Evolutionary conservation across 2,329 filamentous ascomycete genomes (phyloP), one percentile per base, ranked within the genome.

Genomic region (Tolypocladium endophyticum): DNA sequence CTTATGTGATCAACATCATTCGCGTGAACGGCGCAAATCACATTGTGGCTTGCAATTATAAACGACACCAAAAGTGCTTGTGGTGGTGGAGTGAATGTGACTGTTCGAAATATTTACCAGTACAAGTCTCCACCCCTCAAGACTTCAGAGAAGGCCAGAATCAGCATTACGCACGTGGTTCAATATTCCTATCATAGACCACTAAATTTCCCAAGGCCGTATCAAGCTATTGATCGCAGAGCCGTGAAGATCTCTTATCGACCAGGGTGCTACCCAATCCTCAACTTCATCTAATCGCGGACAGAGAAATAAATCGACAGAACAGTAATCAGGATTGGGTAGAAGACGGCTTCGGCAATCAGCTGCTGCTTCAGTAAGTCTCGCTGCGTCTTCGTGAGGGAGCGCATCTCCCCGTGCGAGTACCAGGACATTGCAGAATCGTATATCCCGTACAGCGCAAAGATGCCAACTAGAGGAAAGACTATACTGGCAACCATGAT

Each of bases 401-500:
- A 66, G 28, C 71, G 68, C 33, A 76, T 72, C 64, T 80, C 74
- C 7, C 81, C 80, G 2, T 72, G 68, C 0, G 79, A 81, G 58
- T 74, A 76, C 79, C 79, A 83, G 8, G 74, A 74, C 35, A 83
- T 72, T 0, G 74, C 74, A 0, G 71, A 69, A 62, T 80, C 74
- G 54, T 82, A 77, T 16, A 69, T 72, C 14, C 79, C 78, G 12
- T 66, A 70, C 33, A 80, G 71, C 1, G 77, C 76, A 9, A 81
- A 64, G 0, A 79, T 60, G 0, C 78, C 75, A 12, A 79, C 67
- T 55, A 82, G 77, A 0, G 81, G 81, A n/a, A 83, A 72, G 8
- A 70, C 47, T 1, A 77, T 58, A 23, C 75, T 76, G 50, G 79
- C 55, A 0, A 69, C 36, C 53, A 75, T 65, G 61, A 80, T 73